Conservation (phyloP, 441 rosid species). For the Rhodomyrtus psidioides region DNA sequence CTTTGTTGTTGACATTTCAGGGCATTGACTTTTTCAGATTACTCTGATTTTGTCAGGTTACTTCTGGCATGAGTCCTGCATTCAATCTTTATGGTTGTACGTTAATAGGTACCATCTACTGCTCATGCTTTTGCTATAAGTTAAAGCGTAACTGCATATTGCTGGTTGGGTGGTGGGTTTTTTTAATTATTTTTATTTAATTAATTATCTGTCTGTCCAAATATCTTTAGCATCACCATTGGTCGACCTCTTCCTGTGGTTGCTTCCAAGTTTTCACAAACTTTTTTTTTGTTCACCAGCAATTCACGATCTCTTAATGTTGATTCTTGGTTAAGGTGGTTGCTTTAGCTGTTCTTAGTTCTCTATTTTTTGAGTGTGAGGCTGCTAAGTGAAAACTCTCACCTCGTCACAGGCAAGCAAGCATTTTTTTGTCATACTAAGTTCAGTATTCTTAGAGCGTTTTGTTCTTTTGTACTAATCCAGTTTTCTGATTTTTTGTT, state of each 20-base stretch:
- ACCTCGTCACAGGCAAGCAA: neutral
- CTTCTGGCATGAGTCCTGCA: constrained; percentile 89
- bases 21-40: neutral
- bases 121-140: neutral
- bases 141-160: neutral
- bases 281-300: neutral
- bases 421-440: neutral
- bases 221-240: neutral
- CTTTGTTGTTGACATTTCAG: neutral
- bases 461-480: neutral
- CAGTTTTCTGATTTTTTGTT: neutral
- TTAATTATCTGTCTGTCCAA: neutral
- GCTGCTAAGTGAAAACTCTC: neutral
- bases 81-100: constrained; percentile 84
- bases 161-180: neutral
- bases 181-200: neutral
- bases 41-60: constrained; percentile 33
- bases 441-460: neutral
- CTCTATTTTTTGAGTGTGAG: neutral
- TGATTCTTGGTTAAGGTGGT: neutral
- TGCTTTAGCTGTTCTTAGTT: neutral
- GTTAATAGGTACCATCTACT: constrained; percentile 48
- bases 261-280: neutral
- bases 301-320: neutral
- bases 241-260: neutral